Conservation (phyloP, 2,329 filamentous ascomycete species). For the Myriosclerotinia curreyana region DNA sequence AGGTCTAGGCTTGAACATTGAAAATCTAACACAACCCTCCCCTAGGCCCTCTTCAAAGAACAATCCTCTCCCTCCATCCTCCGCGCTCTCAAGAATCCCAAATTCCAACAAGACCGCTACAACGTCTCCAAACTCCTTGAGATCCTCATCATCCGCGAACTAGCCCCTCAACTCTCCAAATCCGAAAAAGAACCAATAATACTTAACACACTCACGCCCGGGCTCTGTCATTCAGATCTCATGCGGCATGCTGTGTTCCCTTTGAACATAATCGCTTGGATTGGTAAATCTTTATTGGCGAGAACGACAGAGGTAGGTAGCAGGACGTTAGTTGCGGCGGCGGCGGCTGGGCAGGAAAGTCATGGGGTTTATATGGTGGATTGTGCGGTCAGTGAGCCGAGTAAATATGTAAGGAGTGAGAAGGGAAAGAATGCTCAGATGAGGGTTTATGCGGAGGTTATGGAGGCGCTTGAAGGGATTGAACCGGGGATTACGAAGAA, state of each 20-base stretch:
- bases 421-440: slow-evolving; percentile 42
- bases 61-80: slow-evolving; percentile 29
- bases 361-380: slow-evolving; percentile 38
- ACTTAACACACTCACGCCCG: slow-evolving; percentile 40
- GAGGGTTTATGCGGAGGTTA: slow-evolving; percentile 45
- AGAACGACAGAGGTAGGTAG: slow-evolving; percentile 40
- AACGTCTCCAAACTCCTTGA: slow-evolving; percentile 41
- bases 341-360: slow-evolving; percentile 34
- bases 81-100: slow-evolving; percentile 27
- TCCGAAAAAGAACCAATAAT: slow-evolving; percentile 36
- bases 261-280: slow-evolving; percentile 30
- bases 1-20: too few species aligned
- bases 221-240: slow-evolving; percentile 40
- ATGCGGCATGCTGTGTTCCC: slow-evolving; percentile 36
- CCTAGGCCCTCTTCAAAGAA: slow-evolving; percentile 35
- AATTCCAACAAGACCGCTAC: slow-evolving; percentile 37
- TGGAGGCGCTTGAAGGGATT: slow-evolving; percentile 44
- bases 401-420: slow-evolving; percentile 40
- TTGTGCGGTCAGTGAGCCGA: slow-evolving; percentile 35
- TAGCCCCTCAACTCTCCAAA: slow-evolving; percentile 34
- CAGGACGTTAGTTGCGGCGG: slow-evolving; percentile 39
- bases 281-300: slow-evolving; percentile 34
- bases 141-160: slow-evolving; percentile 36
- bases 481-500: slow-evolving; percentile 41
- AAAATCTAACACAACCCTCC: background rate